Evolutionary conservation across 177 flowering plant genomes (phyloP), one percentile per base, ranked within the genome.

Genomic region (Vitis hybrid): DNA sequence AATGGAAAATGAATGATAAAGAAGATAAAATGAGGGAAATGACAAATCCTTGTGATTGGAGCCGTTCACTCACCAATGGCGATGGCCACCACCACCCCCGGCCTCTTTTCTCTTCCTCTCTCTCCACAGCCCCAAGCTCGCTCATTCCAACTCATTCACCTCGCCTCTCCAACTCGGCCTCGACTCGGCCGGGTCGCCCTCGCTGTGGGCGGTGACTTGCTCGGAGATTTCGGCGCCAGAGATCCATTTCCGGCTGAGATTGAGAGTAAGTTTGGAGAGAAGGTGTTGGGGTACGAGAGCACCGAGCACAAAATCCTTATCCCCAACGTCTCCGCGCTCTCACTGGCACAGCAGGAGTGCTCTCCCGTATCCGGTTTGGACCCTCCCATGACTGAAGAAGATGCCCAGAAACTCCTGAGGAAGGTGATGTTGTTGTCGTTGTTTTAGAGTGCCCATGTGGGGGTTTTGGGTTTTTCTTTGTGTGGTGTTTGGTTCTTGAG

Each of bases 161-260:
- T 24, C 27, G 27, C 27, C 27, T 24, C 27, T 24, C 27, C 27
- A 24, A 24, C 27, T 24, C 27, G 27, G 27, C 27, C 27, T 24
- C 27, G 27, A 24, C 27, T 24, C 27, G 27, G 27, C 27, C 27
- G 27, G 27, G 27, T 24, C 27, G 27, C 27, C 27, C 27, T 24
- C 27, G 27, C 27, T 24, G 0, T 2, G 27, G 27, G 27, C 27
- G 27, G 27, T 24, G 27, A 24, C 27, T 24, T 75, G 16, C 61
- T 91, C 69, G 97, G 95, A 2, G 99, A 92, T 65, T 91, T 92
- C 66, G 97, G 99, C 0, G 97, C 93, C 1, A 84, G 99, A 74
- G 99, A 94, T 81, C 97, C 99, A 0, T 92, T 89, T 52, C 94
- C 97, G 1, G 93, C 83, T 1, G 97, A 94, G 67, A 16, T 92